Evolutionary conservation across 108 stramenopile species (phyloP).

Genomic region (Pelagomonas calceolata): DNA sequence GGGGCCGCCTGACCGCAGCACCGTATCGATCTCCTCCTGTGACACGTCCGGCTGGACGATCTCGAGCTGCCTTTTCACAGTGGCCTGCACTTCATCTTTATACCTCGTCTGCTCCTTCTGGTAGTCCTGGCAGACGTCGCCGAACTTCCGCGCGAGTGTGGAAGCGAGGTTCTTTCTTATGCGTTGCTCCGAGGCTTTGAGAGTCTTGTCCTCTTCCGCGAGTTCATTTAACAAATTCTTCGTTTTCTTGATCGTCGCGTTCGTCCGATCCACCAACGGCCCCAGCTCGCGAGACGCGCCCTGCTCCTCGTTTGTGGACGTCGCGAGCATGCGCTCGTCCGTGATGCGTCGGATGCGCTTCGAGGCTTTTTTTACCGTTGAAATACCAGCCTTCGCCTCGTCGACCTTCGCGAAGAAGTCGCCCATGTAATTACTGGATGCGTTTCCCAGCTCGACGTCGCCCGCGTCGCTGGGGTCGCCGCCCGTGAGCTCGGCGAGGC

Average conservation of each 20-base stretch:
- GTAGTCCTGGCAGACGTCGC: constrained; percentile 93
- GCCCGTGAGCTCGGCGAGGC: not conserved
- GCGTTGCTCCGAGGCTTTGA: not conserved
- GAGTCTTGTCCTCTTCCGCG: not conserved
- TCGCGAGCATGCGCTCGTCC: not conserved
- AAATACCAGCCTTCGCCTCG: not conserved
- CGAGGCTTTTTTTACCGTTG: not conserved
- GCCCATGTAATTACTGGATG: not conserved
- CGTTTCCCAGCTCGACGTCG: not conserved
- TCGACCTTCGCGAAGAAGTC: not conserved
- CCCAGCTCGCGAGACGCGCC: not conserved
- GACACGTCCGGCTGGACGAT: constrained; percentile 93
- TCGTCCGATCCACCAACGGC: not conserved
- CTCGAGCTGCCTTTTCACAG: constrained; percentile 82
- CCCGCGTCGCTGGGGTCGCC: not conserved
- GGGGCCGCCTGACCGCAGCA: constrained; percentile 76
- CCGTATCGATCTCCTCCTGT: constrained; percentile 85
- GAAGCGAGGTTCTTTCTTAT: constrained; percentile 64
- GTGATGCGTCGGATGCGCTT: not conserved
- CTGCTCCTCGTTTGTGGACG: not conserved
- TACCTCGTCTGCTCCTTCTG: constrained; percentile 88
- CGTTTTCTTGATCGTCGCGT: not conserved
- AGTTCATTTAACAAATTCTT: not conserved
- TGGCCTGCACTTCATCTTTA: constrained; percentile 87
- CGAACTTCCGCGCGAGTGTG: constrained; percentile 88